A percentile compares a stretch with the other conserved stretches of the same genome.
Evolutionary conservation across 164 flowering plant species (phyloP).

Genomic region (Paratinospora sagittata): DNA sequence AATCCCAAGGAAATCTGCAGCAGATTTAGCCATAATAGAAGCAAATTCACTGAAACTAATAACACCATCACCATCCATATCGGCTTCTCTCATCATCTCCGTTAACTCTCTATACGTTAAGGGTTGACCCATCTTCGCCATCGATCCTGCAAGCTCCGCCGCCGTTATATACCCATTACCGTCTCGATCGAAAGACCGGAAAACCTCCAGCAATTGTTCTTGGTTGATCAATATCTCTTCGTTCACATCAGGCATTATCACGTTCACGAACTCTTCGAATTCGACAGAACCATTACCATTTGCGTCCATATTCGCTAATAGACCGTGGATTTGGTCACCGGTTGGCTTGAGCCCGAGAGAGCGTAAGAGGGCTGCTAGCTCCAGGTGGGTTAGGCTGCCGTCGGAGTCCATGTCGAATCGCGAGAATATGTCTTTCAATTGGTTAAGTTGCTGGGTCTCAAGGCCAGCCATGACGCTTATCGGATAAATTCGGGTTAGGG

Average conservation of each 20-base stretch:
- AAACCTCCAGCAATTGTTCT: slow-evolving; percentile 62
- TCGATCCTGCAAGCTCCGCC: slow-evolving; percentile 76
- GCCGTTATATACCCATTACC: slow-evolving; percentile 85
- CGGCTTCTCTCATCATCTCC: slow-evolving; percentile 76
- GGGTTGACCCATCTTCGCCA: slow-evolving; percentile 90
- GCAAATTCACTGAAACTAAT: slow-evolving; percentile 72
- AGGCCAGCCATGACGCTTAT: slow-evolving; percentile 19
- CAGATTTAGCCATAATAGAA: slow-evolving; percentile 57
- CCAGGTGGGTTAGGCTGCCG: slow-evolving; percentile 85
- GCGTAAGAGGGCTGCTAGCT: slow-evolving; percentile 83
- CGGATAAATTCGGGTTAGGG: background rate
- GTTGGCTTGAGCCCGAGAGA: slow-evolving; percentile 72
- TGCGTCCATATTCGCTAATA: slow-evolving; percentile 54
- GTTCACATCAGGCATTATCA: slow-evolving; percentile 49
- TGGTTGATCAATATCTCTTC: slow-evolving; percentile 46
- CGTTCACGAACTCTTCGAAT: slow-evolving; percentile 59
- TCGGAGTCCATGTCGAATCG: slow-evolving; percentile 87
- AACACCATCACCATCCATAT: slow-evolving; percentile 71
- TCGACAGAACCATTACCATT: slow-evolving; percentile 72
- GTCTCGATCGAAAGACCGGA: slow-evolving; percentile 64
- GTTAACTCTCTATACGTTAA: slow-evolving; percentile 58
- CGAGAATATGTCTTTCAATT: slow-evolving; percentile 62
- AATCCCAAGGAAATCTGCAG: slow-evolving; percentile 54
- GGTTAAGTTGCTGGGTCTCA: slow-evolving; percentile 47
- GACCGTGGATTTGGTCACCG: slow-evolving; percentile 61